These are phyloP conservation scores for Trichoderma koningii DNA, from an alignment of 2,329 filamentous ascomycete genomes.

Conservation along the genomic window DNA sequence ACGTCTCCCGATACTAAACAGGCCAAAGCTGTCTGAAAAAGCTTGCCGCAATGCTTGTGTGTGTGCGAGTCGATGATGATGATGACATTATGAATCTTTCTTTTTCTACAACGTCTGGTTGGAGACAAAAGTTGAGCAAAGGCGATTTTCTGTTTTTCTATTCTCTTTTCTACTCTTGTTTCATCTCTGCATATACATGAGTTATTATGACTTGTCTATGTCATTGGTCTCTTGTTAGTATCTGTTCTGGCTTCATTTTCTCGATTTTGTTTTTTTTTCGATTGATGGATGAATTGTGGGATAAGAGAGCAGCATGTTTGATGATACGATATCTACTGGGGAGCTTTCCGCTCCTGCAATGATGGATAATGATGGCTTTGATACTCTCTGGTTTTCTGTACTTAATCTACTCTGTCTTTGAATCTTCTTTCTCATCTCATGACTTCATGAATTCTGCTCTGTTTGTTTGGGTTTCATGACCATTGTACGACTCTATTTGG, in stretches of 20 bases:
- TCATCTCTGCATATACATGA: conserved; percentile 18
- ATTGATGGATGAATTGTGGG: conserved; percentile 22
- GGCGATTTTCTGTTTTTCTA: neutral
- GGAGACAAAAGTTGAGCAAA: conserved; percentile 27
- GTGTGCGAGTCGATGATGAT: conserved; percentile 35
- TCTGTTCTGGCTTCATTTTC: too few species aligned
- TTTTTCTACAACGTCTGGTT: conserved; percentile 17
- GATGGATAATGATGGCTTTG: conserved; percentile 16
- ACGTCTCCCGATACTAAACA: conserved; percentile 31
- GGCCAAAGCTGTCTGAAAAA: neutral
- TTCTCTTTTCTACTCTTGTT: conserved; percentile 19
- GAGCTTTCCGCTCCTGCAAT: conserved; percentile 9
- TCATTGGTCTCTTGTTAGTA: conserved; percentile 12
- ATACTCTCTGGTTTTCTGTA: neutral
- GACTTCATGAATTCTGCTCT: neutral
- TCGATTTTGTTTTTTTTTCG: too few species aligned
- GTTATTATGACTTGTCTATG: conserved; percentile 26
- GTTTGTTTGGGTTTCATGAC: neutral
- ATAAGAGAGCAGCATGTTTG: conserved; percentile 24
- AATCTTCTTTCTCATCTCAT: neutral
- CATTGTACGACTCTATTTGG: conserved; percentile 7
- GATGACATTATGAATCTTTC: conserved; percentile 26
- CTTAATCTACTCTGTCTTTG: conserved; percentile 3
- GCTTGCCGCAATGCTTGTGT: neutral
- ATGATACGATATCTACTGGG: conserved; percentile 24